phyloP scores from a whole-genome alignment of 1,284 basidiomycete species.

The Trichosporon sp. region DNA sequence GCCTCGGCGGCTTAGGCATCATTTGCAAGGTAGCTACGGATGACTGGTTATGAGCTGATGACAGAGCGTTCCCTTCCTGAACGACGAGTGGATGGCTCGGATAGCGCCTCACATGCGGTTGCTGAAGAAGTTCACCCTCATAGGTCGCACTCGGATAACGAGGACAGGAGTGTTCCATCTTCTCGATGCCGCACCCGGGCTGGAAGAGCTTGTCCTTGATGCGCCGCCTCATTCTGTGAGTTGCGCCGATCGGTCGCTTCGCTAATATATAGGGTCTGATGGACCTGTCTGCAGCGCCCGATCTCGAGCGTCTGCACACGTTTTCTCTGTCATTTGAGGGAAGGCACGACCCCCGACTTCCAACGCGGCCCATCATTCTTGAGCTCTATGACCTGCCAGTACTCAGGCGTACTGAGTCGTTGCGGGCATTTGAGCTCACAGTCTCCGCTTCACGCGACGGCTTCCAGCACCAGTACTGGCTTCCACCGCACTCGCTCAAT shows the following conservation, averaged over 20 bases:
- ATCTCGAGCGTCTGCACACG: conserved; percentile 33
- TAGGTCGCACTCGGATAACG: conserved; percentile 48
- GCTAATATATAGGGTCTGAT: conserved; percentile 35
- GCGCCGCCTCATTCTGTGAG: conserved; percentile 45
- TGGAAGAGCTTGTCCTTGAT: conserved; percentile 51
- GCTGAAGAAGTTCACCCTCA: conserved; percentile 46
- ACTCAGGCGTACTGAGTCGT: conserved; percentile 31
- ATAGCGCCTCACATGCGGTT: conserved; percentile 39
- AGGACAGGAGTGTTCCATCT: conserved; percentile 42
- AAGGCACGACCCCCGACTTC: neutral
- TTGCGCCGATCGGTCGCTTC: neutral
- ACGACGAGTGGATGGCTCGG: conserved; percentile 42
- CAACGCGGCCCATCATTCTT: conserved; percentile 25
- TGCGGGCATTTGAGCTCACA: conserved; percentile 44
- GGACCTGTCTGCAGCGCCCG: conserved; percentile 39
- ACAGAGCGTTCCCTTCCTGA: conserved; percentile 35
- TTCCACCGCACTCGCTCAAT: conserved; percentile 31
- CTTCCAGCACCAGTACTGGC: conserved; percentile 25
- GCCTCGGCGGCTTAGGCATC: conserved; percentile 46
- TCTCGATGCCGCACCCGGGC: conserved; percentile 32
- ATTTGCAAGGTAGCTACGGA: conserved; percentile 44
- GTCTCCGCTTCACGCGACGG: conserved; percentile 31
- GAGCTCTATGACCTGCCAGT: conserved; percentile 40
- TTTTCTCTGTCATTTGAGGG: conserved; percentile 43
- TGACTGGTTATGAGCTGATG: neutral